These are phyloP conservation scores for Eutypella sp. DNA, from an alignment of 2,329 filamentous ascomycete species.

Conservation along the genomic window DNA sequence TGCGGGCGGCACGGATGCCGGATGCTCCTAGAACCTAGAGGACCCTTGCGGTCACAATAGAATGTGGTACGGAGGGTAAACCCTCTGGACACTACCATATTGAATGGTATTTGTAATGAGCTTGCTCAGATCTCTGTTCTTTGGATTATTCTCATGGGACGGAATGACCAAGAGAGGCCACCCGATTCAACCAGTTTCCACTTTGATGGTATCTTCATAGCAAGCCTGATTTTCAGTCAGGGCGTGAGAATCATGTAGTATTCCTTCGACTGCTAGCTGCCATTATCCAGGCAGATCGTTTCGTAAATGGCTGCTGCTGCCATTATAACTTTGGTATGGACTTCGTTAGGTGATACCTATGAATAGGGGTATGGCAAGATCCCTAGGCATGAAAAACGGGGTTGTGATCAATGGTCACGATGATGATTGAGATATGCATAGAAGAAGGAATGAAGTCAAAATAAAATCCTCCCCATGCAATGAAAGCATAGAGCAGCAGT, in stretches of 20 bases:
- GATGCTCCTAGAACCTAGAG: conserved; percentile 8
- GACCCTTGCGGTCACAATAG: conserved; percentile 4
- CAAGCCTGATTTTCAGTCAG: too few species aligned
- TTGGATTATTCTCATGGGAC: conserved; percentile 27
- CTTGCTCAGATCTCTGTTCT: conserved; percentile 51
- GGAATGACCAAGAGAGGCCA: conserved; percentile 12
- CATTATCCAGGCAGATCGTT: too few species aligned
- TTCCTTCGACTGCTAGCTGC: too few species aligned
- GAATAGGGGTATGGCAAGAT: too few species aligned
- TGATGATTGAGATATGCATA: background rate
- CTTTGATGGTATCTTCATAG: conserved; percentile 22
- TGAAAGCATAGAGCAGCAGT: background rate
- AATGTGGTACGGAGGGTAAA: conserved; percentile 5
- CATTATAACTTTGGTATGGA: too few species aligned
- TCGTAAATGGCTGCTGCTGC: too few species aligned
- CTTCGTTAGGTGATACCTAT: too few species aligned
- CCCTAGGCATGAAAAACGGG: too few species aligned
- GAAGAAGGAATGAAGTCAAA: background rate
- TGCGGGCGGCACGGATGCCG: conserved; percentile 10
- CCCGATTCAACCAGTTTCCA: conserved; percentile 21
- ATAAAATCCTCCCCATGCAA: background rate
- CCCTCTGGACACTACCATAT: conserved; percentile 5
- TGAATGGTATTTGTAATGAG: conserved; percentile 3
- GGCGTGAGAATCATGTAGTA: too few species aligned
- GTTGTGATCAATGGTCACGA: too few species aligned